phyloP scores from a whole-genome alignment of 805 yeast species.

The Candida lessepsii region DNA sequence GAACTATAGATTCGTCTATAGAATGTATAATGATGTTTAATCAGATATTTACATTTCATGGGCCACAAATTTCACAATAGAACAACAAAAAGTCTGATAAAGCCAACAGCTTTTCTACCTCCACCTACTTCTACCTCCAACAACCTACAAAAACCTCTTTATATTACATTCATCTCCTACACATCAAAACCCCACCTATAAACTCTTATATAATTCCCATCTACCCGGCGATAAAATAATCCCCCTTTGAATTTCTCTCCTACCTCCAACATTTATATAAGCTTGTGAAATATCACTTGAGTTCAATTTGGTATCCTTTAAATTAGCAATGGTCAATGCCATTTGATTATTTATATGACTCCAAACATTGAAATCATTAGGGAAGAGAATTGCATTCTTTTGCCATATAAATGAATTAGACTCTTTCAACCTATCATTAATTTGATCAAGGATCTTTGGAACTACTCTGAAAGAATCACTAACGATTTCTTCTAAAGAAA shows the following conservation, averaged over 20 bases:
- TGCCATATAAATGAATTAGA: conserved; percentile 48
- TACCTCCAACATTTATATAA: conserved; percentile 45
- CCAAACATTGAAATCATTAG: conserved; percentile 72
- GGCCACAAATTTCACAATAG: too few relatives aligned
- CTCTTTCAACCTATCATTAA: conserved; percentile 41
- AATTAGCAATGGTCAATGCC: conserved; percentile 57
- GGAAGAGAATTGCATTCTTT: conserved; percentile 70
- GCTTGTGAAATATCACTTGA: conserved; percentile 53
- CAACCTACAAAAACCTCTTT: too few relatives aligned
- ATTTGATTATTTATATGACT: conserved; percentile 51
- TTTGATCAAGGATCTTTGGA: conserved; percentile 56
- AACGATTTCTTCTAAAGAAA: conserved; percentile 47
- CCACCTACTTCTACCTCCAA: too few relatives aligned
- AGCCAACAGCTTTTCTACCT: too few relatives aligned
- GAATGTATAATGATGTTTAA: too few relatives aligned
- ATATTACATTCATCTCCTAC: too few relatives aligned
- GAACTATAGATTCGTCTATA: too few relatives aligned
- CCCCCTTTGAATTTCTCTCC: conserved; percentile 65
- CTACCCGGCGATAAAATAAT: conserved; percentile 56
- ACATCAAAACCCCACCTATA: too few relatives aligned
- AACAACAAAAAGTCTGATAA: too few relatives aligned
- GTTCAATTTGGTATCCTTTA: conserved; percentile 48
- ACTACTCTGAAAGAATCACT: conserved; percentile 54
- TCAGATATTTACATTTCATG: too few relatives aligned
- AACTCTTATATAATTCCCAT: too few relatives aligned